Evolutionary conservation across 2,329 filamentous ascomycete genomes (phyloP), one percentile per base, ranked within the genome.

Genomic region (Monosporascus sp.): DNA sequence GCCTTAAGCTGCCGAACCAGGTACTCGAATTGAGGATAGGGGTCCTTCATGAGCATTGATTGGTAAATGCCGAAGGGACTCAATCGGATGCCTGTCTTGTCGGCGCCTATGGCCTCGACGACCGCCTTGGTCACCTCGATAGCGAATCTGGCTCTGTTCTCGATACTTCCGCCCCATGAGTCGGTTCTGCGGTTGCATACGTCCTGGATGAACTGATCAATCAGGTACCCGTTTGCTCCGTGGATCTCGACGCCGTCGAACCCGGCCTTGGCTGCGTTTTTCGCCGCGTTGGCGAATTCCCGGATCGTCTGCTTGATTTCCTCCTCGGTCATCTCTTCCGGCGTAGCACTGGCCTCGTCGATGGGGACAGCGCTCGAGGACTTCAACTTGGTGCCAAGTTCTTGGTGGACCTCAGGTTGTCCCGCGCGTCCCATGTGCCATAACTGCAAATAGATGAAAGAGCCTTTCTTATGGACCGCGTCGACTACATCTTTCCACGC

Each of bases 221-320:
- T 68, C 3, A 83, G 68, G 57, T 81, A 82, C 4, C 76, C 75
- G 48, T 78, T 77, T 14, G 74, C 73, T 5, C 64, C 68, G 50
- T 71, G 65, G 27, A 65, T 50, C 53, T 74, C 78, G 2, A 91
- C 82, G 8, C 83, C 85, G 63, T 93, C 88, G 44, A 86, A 86
- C 0, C 89, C 88, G 3, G 79, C 80, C 18, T 78, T 67, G 3
- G 89, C 65, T 0, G 87, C 79, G 27, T 81, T 76, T 55, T 76
- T 76, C 1, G 78, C 75, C 1, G 80, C 78, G 0, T 74, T 75
- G 1, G 77, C 79, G 66, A 79, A 90, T 0, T 83, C 82, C 0
- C 65, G 67, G 68, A 90, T 87, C 56, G 85, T 76, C 3, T 77
- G 66, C 60, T 80, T 73, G 52, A 92, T 92, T 18, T 90, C 87